Evolutionary conservation across 2,329 filamentous ascomycete genomes (phyloP).

Genomic region (Ophiostoma populinum): DNA sequence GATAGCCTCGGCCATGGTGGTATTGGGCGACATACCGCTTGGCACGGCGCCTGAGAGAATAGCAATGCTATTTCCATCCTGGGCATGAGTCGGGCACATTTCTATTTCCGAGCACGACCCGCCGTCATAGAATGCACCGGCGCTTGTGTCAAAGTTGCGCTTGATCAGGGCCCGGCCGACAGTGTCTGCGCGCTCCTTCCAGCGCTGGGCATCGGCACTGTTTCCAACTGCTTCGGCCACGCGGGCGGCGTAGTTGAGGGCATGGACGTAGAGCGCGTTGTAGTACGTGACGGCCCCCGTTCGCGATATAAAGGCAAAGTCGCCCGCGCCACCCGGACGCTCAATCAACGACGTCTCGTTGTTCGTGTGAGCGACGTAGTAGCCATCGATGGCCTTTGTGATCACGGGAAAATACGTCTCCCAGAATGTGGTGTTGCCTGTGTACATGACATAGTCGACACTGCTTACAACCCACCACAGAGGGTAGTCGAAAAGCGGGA

Average conservation of each 20-base stretch:
- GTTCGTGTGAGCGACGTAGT: slow-evolving; percentile 27
- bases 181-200: slow-evolving; percentile 20
- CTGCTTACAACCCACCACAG: slow-evolving; percentile 34
- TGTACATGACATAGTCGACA: slow-evolving; percentile 32
- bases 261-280: slow-evolving; percentile 31
- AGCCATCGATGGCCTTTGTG: slow-evolving; percentile 24
- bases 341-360: slow-evolving; percentile 23
- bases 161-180: slow-evolving; percentile 20
- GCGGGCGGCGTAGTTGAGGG: slow-evolving; percentile 25
- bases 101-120: slow-evolving; percentile 13
- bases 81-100: slow-evolving; percentile 24
- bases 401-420: slow-evolving; percentile 24
- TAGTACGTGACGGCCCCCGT: slow-evolving; percentile 32
- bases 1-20: slow-evolving; percentile 16
- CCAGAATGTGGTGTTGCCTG: slow-evolving; percentile 25
- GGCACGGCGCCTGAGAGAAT: slow-evolving; percentile 22
- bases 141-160: slow-evolving; percentile 23
- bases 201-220: slow-evolving; percentile 20
- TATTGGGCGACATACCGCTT: slow-evolving; percentile 12
- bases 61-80: slow-evolving; percentile 33
- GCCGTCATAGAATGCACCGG: slow-evolving; percentile 30
- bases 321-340: slow-evolving; percentile 25
- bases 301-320: slow-evolving; percentile 32
- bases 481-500: slow-evolving; percentile 33
- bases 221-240: slow-evolving; percentile 21